Conservation (phyloP, 2,329 filamentous ascomycete genomes). For the Didymella keratinophila region DNA sequence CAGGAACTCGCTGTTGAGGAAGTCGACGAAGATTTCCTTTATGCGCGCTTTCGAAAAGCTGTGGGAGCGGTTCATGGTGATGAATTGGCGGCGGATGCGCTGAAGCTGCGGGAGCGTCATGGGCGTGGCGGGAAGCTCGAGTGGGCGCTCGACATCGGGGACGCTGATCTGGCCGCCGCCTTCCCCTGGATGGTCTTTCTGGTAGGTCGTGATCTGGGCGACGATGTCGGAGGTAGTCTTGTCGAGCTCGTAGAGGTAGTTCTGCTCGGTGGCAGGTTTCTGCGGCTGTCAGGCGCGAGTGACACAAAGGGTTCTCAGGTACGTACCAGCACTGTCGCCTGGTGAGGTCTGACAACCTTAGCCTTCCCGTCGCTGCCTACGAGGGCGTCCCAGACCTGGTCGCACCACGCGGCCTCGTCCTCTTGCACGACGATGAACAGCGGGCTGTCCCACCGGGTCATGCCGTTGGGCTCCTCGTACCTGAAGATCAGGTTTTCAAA, state of each 20-base stretch:
- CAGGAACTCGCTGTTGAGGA: conserved; percentile 49
- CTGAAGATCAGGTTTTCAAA: conserved; percentile 83
- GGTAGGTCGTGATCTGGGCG: conserved; percentile 71
- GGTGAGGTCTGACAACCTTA: conserved; percentile 75
- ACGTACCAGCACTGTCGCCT: conserved; percentile 71
- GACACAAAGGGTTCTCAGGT: neutral
- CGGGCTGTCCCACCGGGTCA: conserved; percentile 85
- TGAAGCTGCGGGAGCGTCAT: conserved; percentile 79
- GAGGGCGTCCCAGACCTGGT: conserved; percentile 77
- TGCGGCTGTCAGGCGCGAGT: conserved; percentile 28
- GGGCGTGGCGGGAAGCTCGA: conserved; percentile 72
- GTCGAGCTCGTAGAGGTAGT: conserved; percentile 83
- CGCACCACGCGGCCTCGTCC: conserved; percentile 72
- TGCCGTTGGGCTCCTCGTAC: conserved; percentile 86
- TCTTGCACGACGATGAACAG: conserved; percentile 82
- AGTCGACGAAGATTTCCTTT: conserved; percentile 51
- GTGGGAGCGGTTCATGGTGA: conserved; percentile 75
- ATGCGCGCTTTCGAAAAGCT: conserved; percentile 52
- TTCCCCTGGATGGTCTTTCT: conserved; percentile 69
- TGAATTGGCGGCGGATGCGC: conserved; percentile 77
- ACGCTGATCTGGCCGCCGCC: conserved; percentile 67
- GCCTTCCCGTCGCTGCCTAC: conserved; percentile 66
- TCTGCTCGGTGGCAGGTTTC: conserved; percentile 68
- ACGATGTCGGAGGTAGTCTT: conserved; percentile 80
- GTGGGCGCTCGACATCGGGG: conserved; percentile 61